Evolutionary conservation across 441 rosid species (phyloP).

Genomic region (Arabidopsis hybrid): DNA sequence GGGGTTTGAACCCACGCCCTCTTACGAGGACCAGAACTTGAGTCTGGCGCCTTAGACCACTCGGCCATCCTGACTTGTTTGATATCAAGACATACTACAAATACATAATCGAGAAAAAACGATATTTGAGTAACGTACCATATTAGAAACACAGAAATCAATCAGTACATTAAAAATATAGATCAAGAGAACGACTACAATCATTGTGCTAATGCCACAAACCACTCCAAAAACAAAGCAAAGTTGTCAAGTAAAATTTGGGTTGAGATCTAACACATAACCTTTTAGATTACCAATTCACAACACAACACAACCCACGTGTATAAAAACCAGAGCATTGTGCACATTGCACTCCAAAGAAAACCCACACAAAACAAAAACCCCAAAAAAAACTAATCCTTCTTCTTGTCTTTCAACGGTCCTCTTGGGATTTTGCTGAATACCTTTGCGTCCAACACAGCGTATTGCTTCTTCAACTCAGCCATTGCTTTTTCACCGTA

Average conservation of each 20-base stretch:
- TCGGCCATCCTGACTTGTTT: constrained; percentile 88
- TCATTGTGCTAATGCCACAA: neutral
- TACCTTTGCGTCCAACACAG: constrained; percentile 57
- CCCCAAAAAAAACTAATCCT: constrained; percentile 36
- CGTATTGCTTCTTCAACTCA: constrained; percentile 60
- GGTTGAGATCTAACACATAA: constrained; percentile 44
- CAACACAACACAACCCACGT: constrained; percentile 38
- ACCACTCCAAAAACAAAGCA: constrained; percentile 16
- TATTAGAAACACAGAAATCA: too few relatives aligned
- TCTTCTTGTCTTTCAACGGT: constrained; percentile 53
- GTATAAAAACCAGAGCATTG: constrained; percentile 37
- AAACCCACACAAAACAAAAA: neutral
- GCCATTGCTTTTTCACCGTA: constrained; percentile 55
- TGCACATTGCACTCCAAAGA: constrained; percentile 1
- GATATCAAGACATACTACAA: too few relatives aligned
- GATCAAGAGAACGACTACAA: constrained; percentile 14
- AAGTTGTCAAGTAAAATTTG: constrained; percentile 44
- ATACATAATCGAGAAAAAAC: too few relatives aligned
- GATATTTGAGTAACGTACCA: too few relatives aligned
- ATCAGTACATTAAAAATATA: too few relatives aligned
- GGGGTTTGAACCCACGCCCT: constrained; percentile 97
- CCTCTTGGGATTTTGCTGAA: constrained; percentile 59
- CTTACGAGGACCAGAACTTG: constrained; percentile 90
- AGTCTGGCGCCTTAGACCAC: constrained; percentile 99
- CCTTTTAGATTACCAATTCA: constrained; percentile 46